Evolutionary conservation across 2,329 filamentous ascomycete species (phyloP).

Genomic region (Verticillium klebahnii): DNA sequence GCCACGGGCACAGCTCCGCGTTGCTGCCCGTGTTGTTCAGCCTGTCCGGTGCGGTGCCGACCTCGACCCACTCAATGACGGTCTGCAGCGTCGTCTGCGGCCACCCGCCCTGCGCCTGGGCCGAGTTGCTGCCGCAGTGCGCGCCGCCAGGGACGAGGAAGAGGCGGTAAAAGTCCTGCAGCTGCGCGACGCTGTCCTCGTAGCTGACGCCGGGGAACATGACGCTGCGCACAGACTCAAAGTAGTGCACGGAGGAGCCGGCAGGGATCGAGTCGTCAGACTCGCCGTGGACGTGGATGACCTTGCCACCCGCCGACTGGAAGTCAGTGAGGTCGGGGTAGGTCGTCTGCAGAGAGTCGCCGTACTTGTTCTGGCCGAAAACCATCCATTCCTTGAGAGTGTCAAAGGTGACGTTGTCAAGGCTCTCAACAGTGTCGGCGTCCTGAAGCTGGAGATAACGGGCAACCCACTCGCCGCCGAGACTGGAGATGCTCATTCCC

Average conservation of each 20-base stretch:
- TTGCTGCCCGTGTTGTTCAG: slow-evolving; percentile 36
- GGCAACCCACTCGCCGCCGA: slow-evolving; percentile 31
- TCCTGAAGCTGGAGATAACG: slow-evolving; percentile 34
- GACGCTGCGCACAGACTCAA: slow-evolving; percentile 41
- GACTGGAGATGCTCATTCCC: slow-evolving; percentile 24
- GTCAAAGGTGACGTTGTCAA: slow-evolving; percentile 46
- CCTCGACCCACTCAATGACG: slow-evolving; percentile 49
- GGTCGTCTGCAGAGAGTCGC: slow-evolving; percentile 49
- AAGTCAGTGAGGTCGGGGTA: slow-evolving; percentile 47
- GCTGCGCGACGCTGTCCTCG: slow-evolving; percentile 13
- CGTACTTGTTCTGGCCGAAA: slow-evolving; percentile 39
- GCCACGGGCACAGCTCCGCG: slow-evolving; percentile 36
- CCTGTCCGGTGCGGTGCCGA: slow-evolving; percentile 35
- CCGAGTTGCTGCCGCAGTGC: slow-evolving; percentile 42
- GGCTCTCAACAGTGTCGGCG: slow-evolving; percentile 27
- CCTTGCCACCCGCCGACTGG: slow-evolving; percentile 44
- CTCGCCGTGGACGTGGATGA: slow-evolving; percentile 56
- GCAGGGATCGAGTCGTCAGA: slow-evolving; percentile 48
- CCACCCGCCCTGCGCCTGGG: slow-evolving; percentile 35
- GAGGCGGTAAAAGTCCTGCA: slow-evolving; percentile 22
- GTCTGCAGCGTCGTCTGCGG: slow-evolving; percentile 38
- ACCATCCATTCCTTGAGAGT: slow-evolving; percentile 48
- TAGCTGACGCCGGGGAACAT: slow-evolving; percentile 39
- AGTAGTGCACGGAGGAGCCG: slow-evolving; percentile 50
- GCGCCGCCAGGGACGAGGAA: slow-evolving; percentile 42